Base-by-base conservation (phyloP, 768 basidiomycete genomes). In the Suillus plorans region DNA sequence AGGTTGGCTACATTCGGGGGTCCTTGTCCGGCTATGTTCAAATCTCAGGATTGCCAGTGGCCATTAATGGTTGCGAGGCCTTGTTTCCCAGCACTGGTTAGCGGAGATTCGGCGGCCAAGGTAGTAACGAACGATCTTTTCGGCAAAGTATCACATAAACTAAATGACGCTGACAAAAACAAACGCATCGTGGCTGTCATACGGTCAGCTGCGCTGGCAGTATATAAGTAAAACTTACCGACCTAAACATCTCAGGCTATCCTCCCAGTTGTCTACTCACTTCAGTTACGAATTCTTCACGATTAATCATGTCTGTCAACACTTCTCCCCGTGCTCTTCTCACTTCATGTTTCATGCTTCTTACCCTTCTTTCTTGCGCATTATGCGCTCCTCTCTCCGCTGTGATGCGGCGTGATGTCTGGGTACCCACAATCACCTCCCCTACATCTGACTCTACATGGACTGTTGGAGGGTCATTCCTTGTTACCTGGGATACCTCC, bases 401-500 rank as follows among this genome's bases (percentile, higher is more conserved):
- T 3, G 64, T 66, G 16, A n/a, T 3, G n/a, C 6, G 13, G 13
- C 79, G 83, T 39, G 85, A 86, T 61, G 84, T 86, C 8, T 86
- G 78, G 71, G 79, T 76, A 0, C 85, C 85, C 1, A 73, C 71
- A 20, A 75, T 86, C 63, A 68, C 68, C 25, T 77, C 69, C 45
- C 85, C 85, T 1, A 31, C 64, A 20, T 68, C 69, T 2, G 72
- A 67, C 22, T 74, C 77, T 20, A 70, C 78, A 44, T 86, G 85
- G 85, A 67, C 66, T 31, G 76, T 76, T 16, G 83, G 84, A 5
- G 34, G 70, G 20, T 72, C 64, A 5, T 79, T 78, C 63, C 76
- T 71, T 59, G 83, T 86, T 64, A 78, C 77, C 47, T 86, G 85
- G 85, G 73, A 85, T 65, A 76, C 72, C 8, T 77, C 81, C 22